A percentile compares a stretch with the other conserved stretches of the same genome.
Conservation (phyloP, 768 basidiomycete species). For the Pholiota microspora region DNA sequence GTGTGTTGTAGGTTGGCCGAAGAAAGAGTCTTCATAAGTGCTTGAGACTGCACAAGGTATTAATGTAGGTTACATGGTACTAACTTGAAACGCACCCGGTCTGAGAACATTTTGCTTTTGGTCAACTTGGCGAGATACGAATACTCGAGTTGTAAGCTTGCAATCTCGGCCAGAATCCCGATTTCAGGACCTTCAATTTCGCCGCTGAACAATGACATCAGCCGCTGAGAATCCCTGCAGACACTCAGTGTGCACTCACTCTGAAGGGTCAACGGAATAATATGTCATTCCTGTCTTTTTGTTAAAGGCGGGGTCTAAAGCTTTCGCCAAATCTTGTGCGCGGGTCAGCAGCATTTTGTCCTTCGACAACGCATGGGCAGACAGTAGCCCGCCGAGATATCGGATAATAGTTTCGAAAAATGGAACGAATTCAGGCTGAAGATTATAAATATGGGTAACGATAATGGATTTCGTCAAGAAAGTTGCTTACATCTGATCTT, state of each 20-base stretch:
- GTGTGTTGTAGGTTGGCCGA: conserved; percentile 41
- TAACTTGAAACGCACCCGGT: conserved; percentile 40
- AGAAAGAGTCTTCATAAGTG: conserved; percentile 46
- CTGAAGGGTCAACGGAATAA: conserved; percentile 66
- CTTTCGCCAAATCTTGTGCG: conserved; percentile 77
- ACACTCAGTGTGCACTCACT: conserved; percentile 31
- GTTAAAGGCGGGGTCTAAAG: conserved; percentile 70
- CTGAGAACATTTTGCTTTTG: conserved; percentile 60
- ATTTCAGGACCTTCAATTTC: conserved; percentile 28
- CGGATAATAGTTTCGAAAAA: conserved; percentile 90
- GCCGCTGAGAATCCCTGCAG: conserved; percentile 1
- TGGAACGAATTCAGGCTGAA: conserved; percentile 33
- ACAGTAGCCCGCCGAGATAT: conserved; percentile 85
- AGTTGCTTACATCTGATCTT: conserved; percentile 37
- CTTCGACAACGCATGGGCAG: conserved; percentile 74
- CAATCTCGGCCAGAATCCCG: conserved; percentile 73
- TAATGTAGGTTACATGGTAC: background rate
- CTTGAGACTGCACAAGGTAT: conserved; percentile 20
- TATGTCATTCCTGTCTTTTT: conserved; percentile 69
- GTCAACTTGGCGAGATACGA: conserved; percentile 80
- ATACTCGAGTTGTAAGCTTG: conserved; percentile 81
- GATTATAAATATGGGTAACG: background rate
- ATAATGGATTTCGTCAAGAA: background rate
- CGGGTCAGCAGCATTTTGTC: conserved; percentile 60
- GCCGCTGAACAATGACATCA: conserved; percentile 9